phyloP scores from a whole-genome alignment of 257 asterid species.

The Avicennia marina region DNA sequence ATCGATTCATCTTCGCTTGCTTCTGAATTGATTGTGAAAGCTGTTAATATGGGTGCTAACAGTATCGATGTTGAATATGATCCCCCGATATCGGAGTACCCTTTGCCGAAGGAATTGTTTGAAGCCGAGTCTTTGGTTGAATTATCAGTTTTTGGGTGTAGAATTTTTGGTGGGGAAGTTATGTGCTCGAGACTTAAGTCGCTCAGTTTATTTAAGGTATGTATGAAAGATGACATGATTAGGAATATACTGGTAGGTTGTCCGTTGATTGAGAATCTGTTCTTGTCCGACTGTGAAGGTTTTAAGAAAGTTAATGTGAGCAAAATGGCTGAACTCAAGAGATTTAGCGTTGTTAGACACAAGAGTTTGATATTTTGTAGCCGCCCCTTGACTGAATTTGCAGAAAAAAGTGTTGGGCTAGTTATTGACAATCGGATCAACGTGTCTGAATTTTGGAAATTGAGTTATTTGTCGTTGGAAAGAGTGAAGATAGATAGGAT shows the following conservation, averaged over 20 bases:
- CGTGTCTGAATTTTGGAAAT: not conserved
- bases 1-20: not conserved
- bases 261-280: not conserved
- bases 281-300: not conserved
- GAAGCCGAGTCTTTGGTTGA: conserved; percentile 1
- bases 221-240: not conserved
- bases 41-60: conserved; percentile 13
- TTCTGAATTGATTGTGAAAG: conserved; percentile 13
- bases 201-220: not conserved
- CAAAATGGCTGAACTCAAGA: not conserved
- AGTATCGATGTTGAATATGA: not conserved
- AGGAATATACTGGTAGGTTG: not conserved
- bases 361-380: not conserved
- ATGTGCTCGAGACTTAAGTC: not conserved
- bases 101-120: conserved; percentile 11
- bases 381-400: not conserved
- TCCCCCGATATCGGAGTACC: not conserved
- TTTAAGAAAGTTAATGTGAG: not conserved
- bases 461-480: not conserved
- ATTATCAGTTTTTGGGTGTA: conserved; percentile 4
- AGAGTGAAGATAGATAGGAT: too few species aligned
- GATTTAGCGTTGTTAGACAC: not conserved
- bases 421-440: not conserved
- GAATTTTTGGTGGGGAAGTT: not conserved
- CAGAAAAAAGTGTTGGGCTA: not conserved